These are phyloP conservation scores for Stenocarpella maydis DNA, from an alignment of 2,329 filamentous ascomycete species.

Conservation along the genomic window DNA sequence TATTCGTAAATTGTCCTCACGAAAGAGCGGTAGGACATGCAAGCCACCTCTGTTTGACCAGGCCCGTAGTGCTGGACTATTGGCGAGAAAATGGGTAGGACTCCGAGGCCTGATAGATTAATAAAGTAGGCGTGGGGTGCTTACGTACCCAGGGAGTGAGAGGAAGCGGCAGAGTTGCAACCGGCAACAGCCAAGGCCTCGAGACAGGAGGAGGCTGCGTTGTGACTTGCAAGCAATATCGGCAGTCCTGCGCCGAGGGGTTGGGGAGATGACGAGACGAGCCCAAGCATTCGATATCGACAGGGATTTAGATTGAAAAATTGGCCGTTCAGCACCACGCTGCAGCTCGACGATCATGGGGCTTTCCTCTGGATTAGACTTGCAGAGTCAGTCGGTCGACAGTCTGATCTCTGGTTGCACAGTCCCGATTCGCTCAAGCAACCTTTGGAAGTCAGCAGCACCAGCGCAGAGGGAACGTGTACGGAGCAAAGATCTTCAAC, in stretches of 20 bases:
- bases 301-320: conserved; percentile 36
- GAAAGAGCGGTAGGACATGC: conserved; percentile 20
- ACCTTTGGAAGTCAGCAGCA: neutral
- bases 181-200: neutral
- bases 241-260: conserved; percentile 9
- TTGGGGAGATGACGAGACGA: conserved; percentile 6
- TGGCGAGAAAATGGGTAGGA: conserved; percentile 8
- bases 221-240: conserved; percentile 21
- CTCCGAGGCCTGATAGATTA: conserved; percentile 23
- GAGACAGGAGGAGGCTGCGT: conserved; percentile 10
- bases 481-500: conserved; percentile 29
- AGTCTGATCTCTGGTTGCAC: neutral
- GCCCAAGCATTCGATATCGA: conserved; percentile 30
- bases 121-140: conserved; percentile 14
- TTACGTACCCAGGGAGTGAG: neutral
- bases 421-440: neutral
- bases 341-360: conserved; percentile 24
- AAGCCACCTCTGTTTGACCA: conserved; percentile 22
- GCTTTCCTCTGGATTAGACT: neutral
- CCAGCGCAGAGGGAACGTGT: no score
- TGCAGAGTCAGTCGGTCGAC: conserved; percentile 3
- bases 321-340: conserved; percentile 30
- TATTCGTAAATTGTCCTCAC: conserved; percentile 5
- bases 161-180: neutral
- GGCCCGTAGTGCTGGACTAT: conserved; percentile 13